These are phyloP conservation scores for Cucumis sativus DNA, from an alignment of 306 rosid species.

Conservation along the genomic window DNA sequence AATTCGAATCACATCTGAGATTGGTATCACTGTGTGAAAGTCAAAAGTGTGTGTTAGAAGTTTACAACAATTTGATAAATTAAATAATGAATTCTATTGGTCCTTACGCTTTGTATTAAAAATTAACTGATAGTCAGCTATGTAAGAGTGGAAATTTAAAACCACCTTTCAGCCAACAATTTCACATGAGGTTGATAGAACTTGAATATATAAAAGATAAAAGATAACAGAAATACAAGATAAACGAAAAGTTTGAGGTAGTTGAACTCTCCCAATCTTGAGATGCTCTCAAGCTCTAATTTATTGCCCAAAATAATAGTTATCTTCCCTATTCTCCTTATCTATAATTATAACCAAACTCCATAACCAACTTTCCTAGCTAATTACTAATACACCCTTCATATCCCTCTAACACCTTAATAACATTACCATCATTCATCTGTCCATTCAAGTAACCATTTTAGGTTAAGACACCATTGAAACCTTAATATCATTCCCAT, in stretches of 20 bases:
- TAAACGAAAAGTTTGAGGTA: no score
- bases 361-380: no score
- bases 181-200: neutral
- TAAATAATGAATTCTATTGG: neutral
- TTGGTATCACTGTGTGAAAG: constrained; percentile 62
- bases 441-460: neutral
- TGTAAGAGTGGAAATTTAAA: neutral
- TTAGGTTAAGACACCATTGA: neutral
- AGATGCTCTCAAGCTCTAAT: no score
- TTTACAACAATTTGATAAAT: neutral
- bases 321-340: no score
- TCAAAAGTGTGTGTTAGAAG: constrained; percentile 12
- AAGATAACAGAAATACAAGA: no score
- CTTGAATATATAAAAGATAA: no score
- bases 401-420: no score
- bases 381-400: no score
- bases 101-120: neutral
- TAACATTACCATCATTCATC: no score
- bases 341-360: no score
- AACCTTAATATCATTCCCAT: neutral
- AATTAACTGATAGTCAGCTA: neutral
- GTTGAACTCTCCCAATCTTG: no score
- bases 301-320: no score
- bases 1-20: constrained; percentile 65
- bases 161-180: neutral